Percentiles rank a stretch among this genome's conserved stretches.
Conservation (phyloP, 2,329 filamentous ascomycete species). For the Epichloe brachyelytri region DNA sequence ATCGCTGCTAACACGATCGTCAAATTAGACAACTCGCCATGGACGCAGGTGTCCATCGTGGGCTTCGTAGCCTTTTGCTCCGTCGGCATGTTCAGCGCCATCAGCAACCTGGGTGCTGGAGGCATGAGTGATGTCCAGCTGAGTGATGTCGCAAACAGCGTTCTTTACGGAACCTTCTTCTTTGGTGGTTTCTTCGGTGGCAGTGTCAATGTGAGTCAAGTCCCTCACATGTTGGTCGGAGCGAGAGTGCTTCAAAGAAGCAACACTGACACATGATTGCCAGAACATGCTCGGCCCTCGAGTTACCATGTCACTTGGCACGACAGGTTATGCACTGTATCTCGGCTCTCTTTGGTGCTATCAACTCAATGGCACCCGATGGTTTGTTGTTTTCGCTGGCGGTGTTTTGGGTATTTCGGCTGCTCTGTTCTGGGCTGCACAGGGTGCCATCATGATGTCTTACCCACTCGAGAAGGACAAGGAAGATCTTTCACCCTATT, state of each 20-base stretch:
- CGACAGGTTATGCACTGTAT: constrained; percentile 4
- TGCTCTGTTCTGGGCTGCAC: constrained; percentile 67
- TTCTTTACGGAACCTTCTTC: constrained; percentile 5
- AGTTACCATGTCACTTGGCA: constrained; percentile 3
- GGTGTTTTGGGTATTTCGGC: constrained; percentile 65
- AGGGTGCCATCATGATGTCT: constrained; percentile 79
- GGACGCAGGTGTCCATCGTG: constrained; percentile 10
- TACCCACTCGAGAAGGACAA: constrained; percentile 73
- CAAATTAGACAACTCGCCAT: constrained; percentile 5
- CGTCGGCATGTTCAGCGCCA: constrained; percentile 53
- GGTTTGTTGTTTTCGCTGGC: constrained; percentile 47
- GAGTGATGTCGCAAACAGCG: constrained; percentile 36
- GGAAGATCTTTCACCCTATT: constrained; percentile 78
- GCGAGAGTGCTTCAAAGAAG: no score
- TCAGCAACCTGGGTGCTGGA: constrained; percentile 47
- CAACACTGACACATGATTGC: not conserved
- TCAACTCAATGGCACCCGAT: constrained; percentile 3
- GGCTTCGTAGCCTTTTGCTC: constrained; percentile 13
- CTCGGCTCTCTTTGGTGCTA: constrained; percentile 6
- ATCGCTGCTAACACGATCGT: not conserved
- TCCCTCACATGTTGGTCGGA: not conserved
- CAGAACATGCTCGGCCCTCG: constrained; percentile 4
- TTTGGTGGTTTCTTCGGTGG: constrained; percentile 5
- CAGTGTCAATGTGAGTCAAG: constrained; percentile 4
- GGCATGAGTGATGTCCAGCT: constrained; percentile 15